phyloP scores from a whole-genome alignment of 106 monocot genomes.

The Allium cepa region DNA sequence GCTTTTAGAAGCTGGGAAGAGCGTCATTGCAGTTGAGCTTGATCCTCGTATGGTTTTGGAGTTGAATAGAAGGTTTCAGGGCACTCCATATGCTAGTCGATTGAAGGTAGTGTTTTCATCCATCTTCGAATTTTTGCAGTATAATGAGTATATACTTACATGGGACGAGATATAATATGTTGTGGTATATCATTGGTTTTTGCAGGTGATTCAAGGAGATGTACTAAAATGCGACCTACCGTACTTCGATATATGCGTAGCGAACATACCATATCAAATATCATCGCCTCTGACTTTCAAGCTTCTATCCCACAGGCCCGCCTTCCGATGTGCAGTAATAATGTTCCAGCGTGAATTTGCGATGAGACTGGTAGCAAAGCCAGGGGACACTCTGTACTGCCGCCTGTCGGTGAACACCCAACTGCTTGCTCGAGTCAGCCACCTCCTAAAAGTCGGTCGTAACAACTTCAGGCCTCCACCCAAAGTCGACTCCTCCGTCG shows the following conservation, averaged over 20 bases:
- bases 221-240: constrained; percentile 87
- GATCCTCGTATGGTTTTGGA: constrained; percentile 93
- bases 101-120: constrained; percentile 39
- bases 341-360: constrained; percentile 94
- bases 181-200: background rate
- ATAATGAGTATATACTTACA: background rate
- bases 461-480: constrained; percentile 97
- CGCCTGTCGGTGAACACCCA: constrained; percentile 86
- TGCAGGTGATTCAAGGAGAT: constrained; percentile 92
- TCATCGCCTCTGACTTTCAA: constrained; percentile 95
- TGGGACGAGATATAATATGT: background rate
- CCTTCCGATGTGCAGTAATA: constrained; percentile 81
- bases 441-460: constrained; percentile 76
- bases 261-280: constrained; percentile 93
- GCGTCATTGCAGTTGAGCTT: constrained; percentile 85
- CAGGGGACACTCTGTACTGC: constrained; percentile 76
- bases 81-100: constrained; percentile 41
- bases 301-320: constrained; percentile 63
- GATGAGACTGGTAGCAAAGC: constrained; percentile 75
- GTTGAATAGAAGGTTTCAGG: constrained; percentile 83
- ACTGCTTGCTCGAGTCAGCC: constrained; percentile 69
- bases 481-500: constrained; percentile 95
- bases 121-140: background rate
- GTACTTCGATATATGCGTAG: constrained; percentile 96
- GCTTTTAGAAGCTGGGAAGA: constrained; percentile 79